Base-by-base conservation (phyloP, 2,329 filamentous ascomycete genomes). In the Chrysoporthe austroafricana region DNA sequence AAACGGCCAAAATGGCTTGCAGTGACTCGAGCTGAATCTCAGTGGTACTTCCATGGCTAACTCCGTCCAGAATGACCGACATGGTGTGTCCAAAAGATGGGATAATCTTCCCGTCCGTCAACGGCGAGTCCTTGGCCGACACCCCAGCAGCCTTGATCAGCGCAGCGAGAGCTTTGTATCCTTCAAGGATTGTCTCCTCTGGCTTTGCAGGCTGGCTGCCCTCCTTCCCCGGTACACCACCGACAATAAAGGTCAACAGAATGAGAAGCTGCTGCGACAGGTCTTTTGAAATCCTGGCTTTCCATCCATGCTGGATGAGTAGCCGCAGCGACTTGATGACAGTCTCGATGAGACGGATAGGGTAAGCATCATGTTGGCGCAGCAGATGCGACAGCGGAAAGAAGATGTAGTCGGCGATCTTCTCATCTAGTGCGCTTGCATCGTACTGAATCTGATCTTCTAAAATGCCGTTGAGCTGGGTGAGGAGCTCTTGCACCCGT, bases 361-460 rank as follows among this genome's bases (percentile, higher is more conserved):
- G 89, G 64, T 94, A 88, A 60, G 86, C 84, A 70, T 91, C 87
- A 72, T 92, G 90, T 70, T 89, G 86, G 68, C 93, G 90, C 73
- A 99, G 90, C 50, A 98, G 88, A 73, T 96, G 91, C 0, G 93
- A 94, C 0, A 99, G 82, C 0, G 96, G 96, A 70, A 97, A 97
- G 82, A 98, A 98, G 74, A 92, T 86, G 82, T 98, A 99, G 81
- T 97, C 94, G 16, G 94, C 93, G 21, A 98, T 82, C 76, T 94
- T 95, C 63, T 90, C 85, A 76, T 97, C 93, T 21, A 98, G 77
- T 0, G 82, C 80, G 1, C 80, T 76, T 2, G 81, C 77, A 70
- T 87, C 82, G 34, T 73, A 74, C 54, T 76, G 73, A 39, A 80
- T 73, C 73, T 84, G 84, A 43, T 76, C 75, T 57, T 82, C 75